These are phyloP conservation scores for Lignosus rhinocerotis DNA, from an alignment of 1,284 basidiomycete genomes.

Conservation along the genomic window DNA sequence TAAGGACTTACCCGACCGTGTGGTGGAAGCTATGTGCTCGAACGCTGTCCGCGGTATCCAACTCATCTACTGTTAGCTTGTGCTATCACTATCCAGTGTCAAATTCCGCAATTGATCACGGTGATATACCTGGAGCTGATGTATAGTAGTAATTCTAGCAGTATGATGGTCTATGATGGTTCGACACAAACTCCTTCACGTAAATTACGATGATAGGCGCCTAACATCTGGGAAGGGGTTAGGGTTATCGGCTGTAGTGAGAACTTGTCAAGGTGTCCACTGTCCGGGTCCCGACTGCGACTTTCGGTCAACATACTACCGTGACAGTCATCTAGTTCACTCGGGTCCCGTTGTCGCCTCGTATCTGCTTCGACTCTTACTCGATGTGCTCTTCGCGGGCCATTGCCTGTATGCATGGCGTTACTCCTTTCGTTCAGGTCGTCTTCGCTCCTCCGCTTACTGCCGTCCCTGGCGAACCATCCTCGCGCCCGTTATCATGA, in stretches of 20 bases:
- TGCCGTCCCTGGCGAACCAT: slow-evolving; percentile 7
- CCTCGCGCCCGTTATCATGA: slow-evolving; percentile 53
- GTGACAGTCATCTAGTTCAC: not conserved
- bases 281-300: not conserved
- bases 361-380: not conserved
- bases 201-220: too few species aligned
- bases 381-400: slow-evolving; percentile 30
- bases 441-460: slow-evolving; percentile 11
- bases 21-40: too few species aligned
- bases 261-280: not conserved
- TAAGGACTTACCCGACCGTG: too few species aligned
- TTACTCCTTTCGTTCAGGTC: slow-evolving; percentile 17
- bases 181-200: too few species aligned
- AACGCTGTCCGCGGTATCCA: too few species aligned
- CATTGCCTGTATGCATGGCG: slow-evolving; percentile 30
- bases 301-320: not conserved
- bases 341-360: too few species aligned
- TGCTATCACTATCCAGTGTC: too few species aligned
- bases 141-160: too few species aligned
- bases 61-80: too few species aligned
- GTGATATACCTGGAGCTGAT: too few species aligned
- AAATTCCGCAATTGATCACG: too few species aligned
- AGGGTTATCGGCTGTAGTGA: not conserved
- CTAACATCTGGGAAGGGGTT: not conserved
- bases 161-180: too few species aligned